A percentile compares a stretch with the other conserved stretches of the same genome.
phyloP scores from a whole-genome alignment of 2,329 filamentous ascomycete genomes.

The Nemania sp. region DNA sequence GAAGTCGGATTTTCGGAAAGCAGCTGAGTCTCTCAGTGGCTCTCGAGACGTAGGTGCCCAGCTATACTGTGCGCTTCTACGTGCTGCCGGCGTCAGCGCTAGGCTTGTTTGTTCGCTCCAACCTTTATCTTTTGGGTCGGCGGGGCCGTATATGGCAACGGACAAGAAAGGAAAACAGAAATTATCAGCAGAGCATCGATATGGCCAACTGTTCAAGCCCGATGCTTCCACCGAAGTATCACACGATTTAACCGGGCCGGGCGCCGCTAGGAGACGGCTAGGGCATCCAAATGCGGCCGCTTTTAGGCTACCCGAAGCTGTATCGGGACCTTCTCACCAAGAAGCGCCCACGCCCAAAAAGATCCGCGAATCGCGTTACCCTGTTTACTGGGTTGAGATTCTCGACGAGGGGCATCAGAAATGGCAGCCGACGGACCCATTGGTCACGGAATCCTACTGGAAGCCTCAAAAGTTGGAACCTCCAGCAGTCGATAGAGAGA shows the following conservation, averaged over 20 bases:
- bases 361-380: conserved; percentile 73
- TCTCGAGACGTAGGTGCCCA: conserved; percentile 90
- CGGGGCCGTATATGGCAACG: conserved; percentile 53
- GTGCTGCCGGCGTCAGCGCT: conserved; percentile 78
- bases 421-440: conserved; percentile 85
- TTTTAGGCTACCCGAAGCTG: conserved; percentile 53
- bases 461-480: conserved; percentile 80
- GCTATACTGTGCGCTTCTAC: conserved; percentile 84
- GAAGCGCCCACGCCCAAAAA: conserved; percentile 43
- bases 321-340: conserved; percentile 40
- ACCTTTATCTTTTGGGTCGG: conserved; percentile 68
- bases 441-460: conserved; percentile 77
- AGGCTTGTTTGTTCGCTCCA: conserved; percentile 91
- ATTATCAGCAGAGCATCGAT: conserved; percentile 41
- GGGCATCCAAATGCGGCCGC: conserved; percentile 59
- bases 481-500: conserved; percentile 74
- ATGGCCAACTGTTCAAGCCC: conserved; percentile 47
- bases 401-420: conserved; percentile 85
- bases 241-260: conserved; percentile 34
- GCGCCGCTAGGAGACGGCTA: conserved; percentile 51
- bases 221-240: conserved; percentile 38
- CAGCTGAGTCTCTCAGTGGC: conserved; percentile 71
- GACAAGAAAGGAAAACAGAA: conserved; percentile 40
- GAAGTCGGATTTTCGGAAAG: conserved; percentile 71
- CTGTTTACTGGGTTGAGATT: conserved; percentile 93